phyloP scores from a whole-genome alignment of 2,329 filamentous ascomycete genomes.

The Penicillium sp. region DNA sequence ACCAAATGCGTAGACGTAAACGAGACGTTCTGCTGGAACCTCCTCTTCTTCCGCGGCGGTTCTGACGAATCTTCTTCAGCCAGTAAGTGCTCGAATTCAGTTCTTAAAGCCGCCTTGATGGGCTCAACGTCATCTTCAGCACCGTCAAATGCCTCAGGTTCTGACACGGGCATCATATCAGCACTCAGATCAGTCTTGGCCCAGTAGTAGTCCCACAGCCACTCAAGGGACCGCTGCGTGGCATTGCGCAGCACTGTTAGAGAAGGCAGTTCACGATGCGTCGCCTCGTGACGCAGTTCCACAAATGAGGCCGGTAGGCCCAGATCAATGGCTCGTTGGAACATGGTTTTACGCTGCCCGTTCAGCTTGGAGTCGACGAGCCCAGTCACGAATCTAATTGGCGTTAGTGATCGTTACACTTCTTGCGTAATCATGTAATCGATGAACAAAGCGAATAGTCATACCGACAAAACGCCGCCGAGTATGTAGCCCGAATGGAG shows the following conservation, averaged over 20 bases:
- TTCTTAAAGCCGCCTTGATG: too few species aligned
- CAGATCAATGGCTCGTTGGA: constrained; percentile 35
- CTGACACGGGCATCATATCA: too few species aligned
- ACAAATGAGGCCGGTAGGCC: constrained; percentile 61
- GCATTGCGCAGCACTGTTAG: constrained; percentile 63
- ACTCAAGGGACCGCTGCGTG: constrained; percentile 61
- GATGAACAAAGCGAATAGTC: constrained; percentile 3
- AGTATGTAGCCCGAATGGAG: constrained; percentile 39
- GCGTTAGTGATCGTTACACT: background rate
- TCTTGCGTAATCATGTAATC: too few species aligned
- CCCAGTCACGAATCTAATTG: constrained; percentile 37
- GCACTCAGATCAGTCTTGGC: too few species aligned
- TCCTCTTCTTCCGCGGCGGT: too few species aligned
- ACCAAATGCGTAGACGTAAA: too few species aligned
- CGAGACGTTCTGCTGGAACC: too few species aligned
- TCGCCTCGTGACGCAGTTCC: constrained; percentile 79
- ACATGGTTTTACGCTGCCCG: constrained; percentile 38
- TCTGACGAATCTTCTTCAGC: too few species aligned
- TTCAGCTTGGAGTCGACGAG: constrained; percentile 38
- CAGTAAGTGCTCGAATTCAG: too few species aligned
- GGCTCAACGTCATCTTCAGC: constrained; percentile 35
- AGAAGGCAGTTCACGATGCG: constrained; percentile 76
- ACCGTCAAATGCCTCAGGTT: too few species aligned
- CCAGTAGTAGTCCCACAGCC: constrained; percentile 93
- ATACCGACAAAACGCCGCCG: constrained; percentile 40